Conservation (phyloP, 192 early-diverging fungal genomes). For the Ramicandelaber brevisporus region DNA sequence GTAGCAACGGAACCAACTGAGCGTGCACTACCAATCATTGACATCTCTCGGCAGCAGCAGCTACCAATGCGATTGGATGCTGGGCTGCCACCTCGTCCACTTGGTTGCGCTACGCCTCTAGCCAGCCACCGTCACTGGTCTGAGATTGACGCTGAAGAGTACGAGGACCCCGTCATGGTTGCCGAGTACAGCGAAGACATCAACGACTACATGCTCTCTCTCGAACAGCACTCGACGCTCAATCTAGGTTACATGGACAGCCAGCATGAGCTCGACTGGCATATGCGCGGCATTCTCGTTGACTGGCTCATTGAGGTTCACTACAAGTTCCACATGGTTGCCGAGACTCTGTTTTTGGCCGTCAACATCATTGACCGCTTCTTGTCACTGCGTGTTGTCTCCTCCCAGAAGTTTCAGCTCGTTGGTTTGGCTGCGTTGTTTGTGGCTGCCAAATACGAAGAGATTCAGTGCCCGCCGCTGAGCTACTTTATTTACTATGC, state of each 20-base stretch:
- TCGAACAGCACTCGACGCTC: constrained; percentile 55
- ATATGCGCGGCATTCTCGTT: constrained; percentile 76
- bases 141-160: constrained; percentile 56
- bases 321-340: constrained; percentile 65
- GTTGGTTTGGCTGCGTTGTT: constrained; percentile 80
- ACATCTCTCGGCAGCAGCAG: too few relatives aligned
- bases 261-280: constrained; percentile 73
- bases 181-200: constrained; percentile 89
- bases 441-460: constrained; percentile 88
- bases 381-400: constrained; percentile 60
- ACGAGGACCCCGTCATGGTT: constrained; percentile 71
- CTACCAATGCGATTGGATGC: too few relatives aligned
- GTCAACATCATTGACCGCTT: constrained; percentile 93
- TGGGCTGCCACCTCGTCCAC: too few relatives aligned
- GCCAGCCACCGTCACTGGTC: too few relatives aligned
- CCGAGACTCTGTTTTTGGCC: constrained; percentile 81
- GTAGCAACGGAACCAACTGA: too few relatives aligned
- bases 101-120: too few relatives aligned
- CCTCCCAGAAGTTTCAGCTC: constrained; percentile 71
- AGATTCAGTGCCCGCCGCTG: constrained; percentile 58
- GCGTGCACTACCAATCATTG: too few relatives aligned
- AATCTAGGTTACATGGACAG: constrained; percentile 54
- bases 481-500: constrained; percentile 68
- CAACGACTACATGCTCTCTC: constrained; percentile 53
- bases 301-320: constrained; percentile 94